Conservation (phyloP, 2,329 filamentous ascomycete genomes). For the Rhinocladiella similis region DNA sequence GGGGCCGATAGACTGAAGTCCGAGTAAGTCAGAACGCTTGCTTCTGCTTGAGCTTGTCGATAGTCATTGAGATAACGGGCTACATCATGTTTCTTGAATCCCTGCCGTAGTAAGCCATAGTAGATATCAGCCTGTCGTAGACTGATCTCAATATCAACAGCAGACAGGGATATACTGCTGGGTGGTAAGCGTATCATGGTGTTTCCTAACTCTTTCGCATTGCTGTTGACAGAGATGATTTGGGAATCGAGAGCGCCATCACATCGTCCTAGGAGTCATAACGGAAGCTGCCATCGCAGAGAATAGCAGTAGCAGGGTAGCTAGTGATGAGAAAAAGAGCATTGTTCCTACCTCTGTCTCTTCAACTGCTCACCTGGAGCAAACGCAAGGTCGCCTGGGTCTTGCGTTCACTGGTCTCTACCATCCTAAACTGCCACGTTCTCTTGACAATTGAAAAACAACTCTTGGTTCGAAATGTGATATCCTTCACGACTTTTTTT, state of each 20-base stretch:
- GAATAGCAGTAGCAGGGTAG: too few species aligned
- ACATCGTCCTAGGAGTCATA: too few species aligned
- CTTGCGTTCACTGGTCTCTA: too few species aligned
- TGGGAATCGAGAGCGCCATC: too few species aligned
- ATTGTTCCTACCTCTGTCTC: too few species aligned
- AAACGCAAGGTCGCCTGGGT: too few species aligned
- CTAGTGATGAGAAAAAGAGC: too few species aligned
- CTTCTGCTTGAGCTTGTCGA: slow-evolving; percentile 6
- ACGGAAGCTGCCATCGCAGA: too few species aligned
- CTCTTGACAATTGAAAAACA: not conserved
- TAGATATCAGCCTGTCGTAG: slow-evolving; percentile 31
- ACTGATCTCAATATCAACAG: slow-evolving; percentile 36
- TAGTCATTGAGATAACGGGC: slow-evolving; percentile 24
- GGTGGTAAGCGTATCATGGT: slow-evolving; percentile 38
- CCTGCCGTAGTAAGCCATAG: slow-evolving; percentile 26
- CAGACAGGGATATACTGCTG: slow-evolving; percentile 35
- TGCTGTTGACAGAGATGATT: not conserved
- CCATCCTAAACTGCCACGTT: not conserved
- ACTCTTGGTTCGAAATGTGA: too few species aligned
- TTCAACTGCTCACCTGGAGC: too few species aligned
- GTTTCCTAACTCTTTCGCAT: not conserved
- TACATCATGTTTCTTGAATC: slow-evolving; percentile 29
- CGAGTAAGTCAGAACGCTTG: not conserved
- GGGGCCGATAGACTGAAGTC: slow-evolving; percentile 3
- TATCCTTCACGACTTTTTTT: not conserved